These are phyloP conservation scores for Monotropa hypopitys DNA, from an alignment of 179 eudicot genomes.

Conservation along the genomic window DNA sequence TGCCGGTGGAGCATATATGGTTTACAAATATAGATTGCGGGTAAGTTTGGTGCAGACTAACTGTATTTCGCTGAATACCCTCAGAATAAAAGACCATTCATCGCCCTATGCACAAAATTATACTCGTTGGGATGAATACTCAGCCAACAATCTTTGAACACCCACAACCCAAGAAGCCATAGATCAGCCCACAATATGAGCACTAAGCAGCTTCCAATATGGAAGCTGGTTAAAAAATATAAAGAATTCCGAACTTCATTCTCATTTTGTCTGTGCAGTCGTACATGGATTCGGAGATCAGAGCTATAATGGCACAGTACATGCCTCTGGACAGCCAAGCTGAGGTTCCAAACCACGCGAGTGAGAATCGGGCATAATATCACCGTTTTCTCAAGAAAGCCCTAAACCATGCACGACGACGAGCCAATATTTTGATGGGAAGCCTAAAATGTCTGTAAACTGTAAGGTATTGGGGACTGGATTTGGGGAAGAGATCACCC, in stretches of 20 bases:
- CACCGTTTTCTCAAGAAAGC: background rate
- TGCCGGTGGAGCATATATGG: slow-evolving; percentile 64
- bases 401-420: slow-evolving; percentile 6
- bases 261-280: slow-evolving; percentile 21
- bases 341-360: slow-evolving; percentile 41
- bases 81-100: no score
- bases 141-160: no score
- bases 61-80: no score
- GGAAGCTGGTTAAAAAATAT: no score
- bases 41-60: slow-evolving; percentile 24
- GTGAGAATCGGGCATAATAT: slow-evolving; percentile 37
- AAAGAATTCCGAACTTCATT: no score
- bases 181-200: no score
- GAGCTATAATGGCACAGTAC: slow-evolving; percentile 95
- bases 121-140: no score
- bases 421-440: slow-evolving; percentile 17
- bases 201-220: no score
- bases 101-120: no score
- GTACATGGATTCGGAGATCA: slow-evolving; percentile 93
- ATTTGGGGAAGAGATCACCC: slow-evolving; percentile 1
- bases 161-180: no score
- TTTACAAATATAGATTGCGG: slow-evolving; percentile 85
- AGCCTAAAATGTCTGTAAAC: slow-evolving; percentile 13
- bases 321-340: slow-evolving; percentile 85
- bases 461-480: slow-evolving; percentile 9